These are phyloP conservation scores for Trichocladium antarcticum DNA, from an alignment of 495 filamentous ascomycete genomes.

Conservation along the genomic window DNA sequence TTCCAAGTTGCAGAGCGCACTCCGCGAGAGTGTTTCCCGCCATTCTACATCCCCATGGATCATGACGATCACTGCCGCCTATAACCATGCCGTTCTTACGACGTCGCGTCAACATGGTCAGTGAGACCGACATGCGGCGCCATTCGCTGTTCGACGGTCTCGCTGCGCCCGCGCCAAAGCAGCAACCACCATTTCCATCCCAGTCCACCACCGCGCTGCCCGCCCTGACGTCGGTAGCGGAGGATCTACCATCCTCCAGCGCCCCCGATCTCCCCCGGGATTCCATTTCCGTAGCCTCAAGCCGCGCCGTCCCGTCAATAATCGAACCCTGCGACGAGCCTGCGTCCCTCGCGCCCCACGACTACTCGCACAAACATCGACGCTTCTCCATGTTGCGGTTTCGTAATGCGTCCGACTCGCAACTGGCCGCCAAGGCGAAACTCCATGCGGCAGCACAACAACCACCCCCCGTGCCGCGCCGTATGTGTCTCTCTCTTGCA, in stretches of 20 bases:
- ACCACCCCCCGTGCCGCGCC: slow-evolving; percentile 60
- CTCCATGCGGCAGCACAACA: slow-evolving; percentile 50
- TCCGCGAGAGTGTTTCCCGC: not conserved
- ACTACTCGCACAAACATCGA: slow-evolving; percentile 43
- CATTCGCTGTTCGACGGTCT: slow-evolving; percentile 32
- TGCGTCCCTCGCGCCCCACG: slow-evolving; percentile 31
- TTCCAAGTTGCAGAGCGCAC: not conserved
- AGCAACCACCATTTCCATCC: slow-evolving; percentile 15
- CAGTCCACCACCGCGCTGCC: slow-evolving; percentile 19
- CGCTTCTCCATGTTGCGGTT: slow-evolving; percentile 87
- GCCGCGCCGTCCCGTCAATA: slow-evolving; percentile 19
- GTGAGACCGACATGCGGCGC: slow-evolving; percentile 41
- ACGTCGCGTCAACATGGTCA: slow-evolving; percentile 40
- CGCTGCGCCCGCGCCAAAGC: slow-evolving; percentile 19
- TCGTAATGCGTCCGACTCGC: slow-evolving; percentile 88
- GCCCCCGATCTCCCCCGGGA: slow-evolving; percentile 11
- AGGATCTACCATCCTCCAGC: slow-evolving; percentile 11
- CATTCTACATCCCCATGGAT: slow-evolving; percentile 30
- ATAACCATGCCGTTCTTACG: slow-evolving; percentile 41
- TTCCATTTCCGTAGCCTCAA: slow-evolving; percentile 17
- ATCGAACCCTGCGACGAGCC: slow-evolving; percentile 26
- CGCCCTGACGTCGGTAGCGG: slow-evolving; percentile 14
- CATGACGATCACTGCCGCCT: slow-evolving; percentile 30
- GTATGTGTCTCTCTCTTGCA: slow-evolving; percentile 39
- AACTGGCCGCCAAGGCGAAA: slow-evolving; percentile 68